Evolutionary conservation across 768 basidiomycete genomes (phyloP).

Genomic region (Pleurotus djamor): DNA sequence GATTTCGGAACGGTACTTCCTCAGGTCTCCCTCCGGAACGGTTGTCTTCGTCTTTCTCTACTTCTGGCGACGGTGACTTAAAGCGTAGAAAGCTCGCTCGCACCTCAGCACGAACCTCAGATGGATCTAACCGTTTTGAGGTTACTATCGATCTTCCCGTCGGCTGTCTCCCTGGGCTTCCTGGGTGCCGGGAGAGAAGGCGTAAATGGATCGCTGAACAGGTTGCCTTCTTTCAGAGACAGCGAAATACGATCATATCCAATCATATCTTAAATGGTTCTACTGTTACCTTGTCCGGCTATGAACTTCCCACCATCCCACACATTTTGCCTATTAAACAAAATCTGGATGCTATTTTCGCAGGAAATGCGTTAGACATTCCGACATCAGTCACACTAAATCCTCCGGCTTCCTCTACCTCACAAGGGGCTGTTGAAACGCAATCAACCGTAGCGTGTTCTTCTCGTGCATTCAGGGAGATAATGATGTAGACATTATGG

Average conservation of each 20-base stretch:
- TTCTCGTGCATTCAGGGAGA: neutral
- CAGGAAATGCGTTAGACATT: no score
- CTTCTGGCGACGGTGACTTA: neutral
- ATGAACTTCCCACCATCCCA: neutral
- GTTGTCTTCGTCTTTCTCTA: neutral
- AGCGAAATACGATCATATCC: neutral
- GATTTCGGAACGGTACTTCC: neutral
- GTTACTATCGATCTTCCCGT: neutral
- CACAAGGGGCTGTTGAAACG: no score
- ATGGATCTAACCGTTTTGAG: conserved; percentile 3
- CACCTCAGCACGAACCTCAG: neutral
- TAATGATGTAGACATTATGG: neutral
- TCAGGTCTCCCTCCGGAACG: neutral
- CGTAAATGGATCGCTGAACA: conserved; percentile 1
- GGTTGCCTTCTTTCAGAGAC: neutral
- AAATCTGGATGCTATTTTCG: no score
- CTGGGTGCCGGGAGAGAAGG: neutral
- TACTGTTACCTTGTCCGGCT: neutral
- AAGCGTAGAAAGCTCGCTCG: neutral
- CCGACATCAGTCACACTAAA: no score
- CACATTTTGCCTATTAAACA: neutral
- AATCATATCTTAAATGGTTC: neutral
- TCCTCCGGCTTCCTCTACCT: no score
- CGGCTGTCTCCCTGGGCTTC: neutral
- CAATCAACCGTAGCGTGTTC: neutral